phyloP scores from a whole-genome alignment of 1,284 basidiomycete species.

The Exobasidium rhododendri region DNA sequence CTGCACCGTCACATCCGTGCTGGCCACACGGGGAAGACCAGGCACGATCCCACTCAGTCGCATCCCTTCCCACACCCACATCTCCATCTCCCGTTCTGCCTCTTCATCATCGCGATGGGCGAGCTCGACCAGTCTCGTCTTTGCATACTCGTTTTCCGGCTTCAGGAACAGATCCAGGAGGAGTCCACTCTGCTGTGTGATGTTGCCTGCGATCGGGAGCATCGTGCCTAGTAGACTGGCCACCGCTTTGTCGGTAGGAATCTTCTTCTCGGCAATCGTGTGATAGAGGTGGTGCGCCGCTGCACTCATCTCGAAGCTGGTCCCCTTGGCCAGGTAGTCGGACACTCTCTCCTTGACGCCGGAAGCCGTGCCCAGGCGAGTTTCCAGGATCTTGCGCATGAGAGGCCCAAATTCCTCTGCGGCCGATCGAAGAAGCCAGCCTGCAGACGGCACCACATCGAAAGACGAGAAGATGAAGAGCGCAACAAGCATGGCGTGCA shows the following conservation, averaged over 20 bases:
- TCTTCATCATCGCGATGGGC: conserved; percentile 14
- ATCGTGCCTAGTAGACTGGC: conserved; percentile 18
- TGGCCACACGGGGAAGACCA: conserved; percentile 21
- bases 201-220: conserved; percentile 25
- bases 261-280: conserved; percentile 9
- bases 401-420: conserved; percentile 12
- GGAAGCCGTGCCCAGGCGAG: conserved; percentile 17
- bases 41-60: conserved; percentile 21
- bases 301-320: conserved; percentile 18
- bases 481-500: conserved; percentile 14
- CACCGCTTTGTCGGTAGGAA: conserved; percentile 13
- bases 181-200: conserved; percentile 23
- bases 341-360: conserved; percentile 21
- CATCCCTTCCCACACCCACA: conserved; percentile 27
- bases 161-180: conserved; percentile 24
- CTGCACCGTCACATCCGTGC: conserved; percentile 15
- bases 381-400: conserved; percentile 18
- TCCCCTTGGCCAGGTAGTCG: conserved; percentile 25
- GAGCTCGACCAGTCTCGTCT: conserved; percentile 23
- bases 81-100: conserved; percentile 22
- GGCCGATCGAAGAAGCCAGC: conserved; percentile 20
- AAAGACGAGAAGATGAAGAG: conserved; percentile 27
- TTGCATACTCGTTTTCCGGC: conserved; percentile 17
- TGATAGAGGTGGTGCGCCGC: conserved; percentile 22
- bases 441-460: conserved; percentile 62